Evolutionary conservation across 2,329 filamentous ascomycete genomes (phyloP), one percentile per base, ranked within the genome.

Genomic region (Trichoderma sp.): DNA sequence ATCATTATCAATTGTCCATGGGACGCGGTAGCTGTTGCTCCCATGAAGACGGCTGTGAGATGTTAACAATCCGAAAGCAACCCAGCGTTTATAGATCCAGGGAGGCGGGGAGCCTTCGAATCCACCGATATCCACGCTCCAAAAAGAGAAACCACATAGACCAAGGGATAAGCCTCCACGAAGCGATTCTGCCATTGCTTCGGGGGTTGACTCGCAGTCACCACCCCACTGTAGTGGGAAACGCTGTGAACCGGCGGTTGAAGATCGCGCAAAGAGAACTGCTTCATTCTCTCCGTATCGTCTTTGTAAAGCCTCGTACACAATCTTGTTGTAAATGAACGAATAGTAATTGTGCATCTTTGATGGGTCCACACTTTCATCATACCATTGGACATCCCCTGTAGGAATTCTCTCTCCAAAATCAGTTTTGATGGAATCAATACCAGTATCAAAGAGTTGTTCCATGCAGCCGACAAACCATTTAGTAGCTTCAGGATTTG

Each of bases 311-410:
- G 89, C 84, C 74, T 90, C 86, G 75, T 90, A 92, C 8, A 92
- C 90, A 68, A 87, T 78, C 72, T 88, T 86, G 83, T 92, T 93
- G 81, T 91, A 93, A 3, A 89, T 79, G 75, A 90, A 90, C n/a
- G 90, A 84, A 77, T 92, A 93, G 80, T 87, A 92, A 78, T 93
- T 93, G 80, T 92, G 91, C 90, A 93, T 93, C 73, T 86, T 86
- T 61, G 81, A 81, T 1, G 89, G 85, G 73, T 92, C 89, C 52
- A 83, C 78, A 5, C 81, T 82, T 59, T 80, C 75, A 73, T 92
- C 89, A 74, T 87, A 82, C 85, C 90, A 93, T 71, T 86, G 82
- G 6, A 92, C 86, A 72, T 90, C 87, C 59, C 85, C 82, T 5
- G 85, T 86, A 0, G 90, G 90, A 66, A 93, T 89, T 30, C 90